Percentiles rank a stretch among this genome's conserved stretches.
Conservation (phyloP, 176 grass and related monocot species). For the Metroxylon sagu region DNA sequence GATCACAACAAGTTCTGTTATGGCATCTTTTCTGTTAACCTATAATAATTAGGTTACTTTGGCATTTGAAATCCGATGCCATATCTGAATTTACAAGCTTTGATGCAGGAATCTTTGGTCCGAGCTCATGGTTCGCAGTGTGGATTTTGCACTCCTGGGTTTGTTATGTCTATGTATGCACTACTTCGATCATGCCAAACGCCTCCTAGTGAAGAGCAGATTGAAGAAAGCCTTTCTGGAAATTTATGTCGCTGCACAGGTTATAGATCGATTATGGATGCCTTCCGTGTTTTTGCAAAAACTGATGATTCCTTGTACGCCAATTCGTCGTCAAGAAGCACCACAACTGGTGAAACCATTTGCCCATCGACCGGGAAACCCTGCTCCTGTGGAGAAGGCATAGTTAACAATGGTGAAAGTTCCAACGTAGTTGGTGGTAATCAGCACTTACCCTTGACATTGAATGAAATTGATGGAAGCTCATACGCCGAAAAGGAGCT, state of each 20-base stretch:
- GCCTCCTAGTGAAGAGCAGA: conserved; percentile 69
- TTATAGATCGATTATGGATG: conserved; percentile 89
- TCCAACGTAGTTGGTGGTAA: too few relatives aligned
- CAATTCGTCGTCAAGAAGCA: conserved; percentile 34
- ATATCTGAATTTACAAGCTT: background rate
- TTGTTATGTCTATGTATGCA: conserved; percentile 96
- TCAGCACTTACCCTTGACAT: conserved; percentile 42
- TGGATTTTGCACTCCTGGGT: conserved; percentile 98
- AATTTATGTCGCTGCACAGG: conserved; percentile 98
- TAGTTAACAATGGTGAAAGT: conserved; percentile 2
- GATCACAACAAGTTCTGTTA: too few relatives aligned
- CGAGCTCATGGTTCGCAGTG: conserved; percentile 90
- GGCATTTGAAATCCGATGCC: too few relatives aligned
- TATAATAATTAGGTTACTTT: too few relatives aligned
- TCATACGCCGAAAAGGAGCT: conserved; percentile 67
- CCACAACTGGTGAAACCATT: conserved; percentile 37
- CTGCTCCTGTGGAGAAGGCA: conserved; percentile 56
- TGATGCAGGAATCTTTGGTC: conserved; percentile 71
- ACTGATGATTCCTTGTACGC: conserved; percentile 68
- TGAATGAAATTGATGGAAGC: conserved; percentile 73
- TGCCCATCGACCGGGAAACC: conserved; percentile 89
- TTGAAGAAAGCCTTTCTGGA: conserved; percentile 84
- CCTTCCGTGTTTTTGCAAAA: conserved; percentile 92
- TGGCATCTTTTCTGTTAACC: too few relatives aligned
- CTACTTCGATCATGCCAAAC: conserved; percentile 75